Base-by-base conservation (phyloP, 176 grass and related monocot species). In the Triticum monococcum region DNA sequence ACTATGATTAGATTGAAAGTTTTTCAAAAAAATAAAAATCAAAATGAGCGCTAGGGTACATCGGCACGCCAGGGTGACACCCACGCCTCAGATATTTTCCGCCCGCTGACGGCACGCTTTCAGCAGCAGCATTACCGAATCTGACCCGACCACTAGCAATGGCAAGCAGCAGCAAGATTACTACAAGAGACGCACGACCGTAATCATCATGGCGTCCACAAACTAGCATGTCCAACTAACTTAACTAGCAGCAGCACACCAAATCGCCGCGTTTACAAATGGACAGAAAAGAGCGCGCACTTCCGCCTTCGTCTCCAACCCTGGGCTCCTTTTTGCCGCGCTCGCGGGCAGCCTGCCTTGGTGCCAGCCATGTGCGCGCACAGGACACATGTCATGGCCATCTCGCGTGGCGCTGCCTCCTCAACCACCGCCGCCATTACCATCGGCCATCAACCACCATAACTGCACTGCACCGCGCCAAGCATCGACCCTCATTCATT, bases 351-450 rank as follows among this genome's bases (percentile, higher is more conserved):
- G 45, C 45, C 45, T 1, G 46, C 46, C 46, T 50, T 32, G 24
- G 68, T 54, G 77, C 24, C 12, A 80, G 80, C 63, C 87, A 86
- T 89, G 68, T 81, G 69, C 88, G 16, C 16, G 77, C 77, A 70
- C 77, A 76, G 64, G 64, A 68, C 68, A 75, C 81, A 75, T n/a
- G 75, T 16, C 78, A 54, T 79, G 56, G 24, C 45, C 45, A 50
- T 54, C 66, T 25, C 68, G 33, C 54, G 38, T 71, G 71, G 71
- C 43, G 1, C 78, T 66, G 61, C 74, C 89, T 74, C 87, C 77
- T 54, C 81, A 88, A 91, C 77, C 71, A 91, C 85, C 77, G 70
- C 68, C 76, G 52, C 89, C 85, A 91, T 88, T 84, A 91, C 81
- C 41, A 43, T 43, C 46, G 46, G 16, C 81, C 76, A 91, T 87